Evolutionary conservation across 441 rosid species (phyloP).

Genomic region (Croton setiger): DNA sequence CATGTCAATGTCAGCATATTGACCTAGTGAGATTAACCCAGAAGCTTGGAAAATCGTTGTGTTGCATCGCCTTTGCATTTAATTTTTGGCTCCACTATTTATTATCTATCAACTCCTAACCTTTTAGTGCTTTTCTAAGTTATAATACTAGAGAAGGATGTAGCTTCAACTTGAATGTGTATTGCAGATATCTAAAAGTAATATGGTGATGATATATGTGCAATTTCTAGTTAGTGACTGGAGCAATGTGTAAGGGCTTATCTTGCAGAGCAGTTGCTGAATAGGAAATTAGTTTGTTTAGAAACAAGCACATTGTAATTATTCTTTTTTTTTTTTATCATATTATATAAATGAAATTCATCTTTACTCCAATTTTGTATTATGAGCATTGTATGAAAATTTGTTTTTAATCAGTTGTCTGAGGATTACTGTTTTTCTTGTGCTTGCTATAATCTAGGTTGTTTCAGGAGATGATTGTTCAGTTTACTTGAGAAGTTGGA

Average conservation of each 20-base stretch:
- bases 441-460: too few relatives aligned
- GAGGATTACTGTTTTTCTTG: too few relatives aligned
- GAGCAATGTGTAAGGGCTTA: neutral
- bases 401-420: too few relatives aligned
- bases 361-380: neutral
- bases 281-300: conserved; percentile 1
- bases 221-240: neutral
- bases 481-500: too few relatives aligned
- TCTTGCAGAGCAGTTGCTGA: neutral
- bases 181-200: neutral
- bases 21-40: neutral
- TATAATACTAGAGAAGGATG: neutral
- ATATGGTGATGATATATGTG: neutral
- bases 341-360: conserved; percentile 4
- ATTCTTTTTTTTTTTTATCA: conserved; percentile 2
- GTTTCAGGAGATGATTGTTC: too few relatives aligned
- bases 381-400: neutral
- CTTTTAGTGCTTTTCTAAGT: neutral
- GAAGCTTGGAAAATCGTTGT: conserved; percentile 18
- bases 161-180: neutral
- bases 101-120: neutral
- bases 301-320: conserved; percentile 10
- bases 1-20: conserved; percentile 6
- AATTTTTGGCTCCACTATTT: neutral
- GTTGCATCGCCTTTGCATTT: conserved; percentile 6